These are phyloP conservation scores for Xylaria sp. DNA, from an alignment of 2,329 filamentous ascomycete species.

Conservation along the genomic window DNA sequence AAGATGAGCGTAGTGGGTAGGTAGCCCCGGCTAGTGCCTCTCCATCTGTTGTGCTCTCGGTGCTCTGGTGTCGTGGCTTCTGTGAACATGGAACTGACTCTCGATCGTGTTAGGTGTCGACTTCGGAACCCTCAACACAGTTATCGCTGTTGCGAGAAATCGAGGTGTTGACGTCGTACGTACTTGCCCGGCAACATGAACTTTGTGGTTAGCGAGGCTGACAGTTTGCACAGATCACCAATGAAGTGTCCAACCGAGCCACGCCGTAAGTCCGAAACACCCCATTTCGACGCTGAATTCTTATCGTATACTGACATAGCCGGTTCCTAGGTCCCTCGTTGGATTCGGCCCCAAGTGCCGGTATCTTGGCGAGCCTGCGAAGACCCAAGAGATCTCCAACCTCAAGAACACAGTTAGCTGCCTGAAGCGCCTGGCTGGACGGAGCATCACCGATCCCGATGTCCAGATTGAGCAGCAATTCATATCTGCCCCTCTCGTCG, in stretches of 20 bases:
- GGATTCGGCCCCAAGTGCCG: constrained; percentile 93
- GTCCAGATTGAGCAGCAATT: constrained; percentile 90
- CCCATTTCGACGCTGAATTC: constrained; percentile 13
- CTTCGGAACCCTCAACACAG: constrained; percentile 95
- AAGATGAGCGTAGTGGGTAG: constrained; percentile 60
- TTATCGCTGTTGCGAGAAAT: constrained; percentile 96
- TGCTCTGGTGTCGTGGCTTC: background rate
- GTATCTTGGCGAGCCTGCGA: constrained; percentile 92
- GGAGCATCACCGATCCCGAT: constrained; percentile 86
- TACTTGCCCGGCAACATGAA: constrained; percentile 41
- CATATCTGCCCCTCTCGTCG: constrained; percentile 82
- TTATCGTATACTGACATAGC: constrained; percentile 25
- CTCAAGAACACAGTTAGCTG: constrained; percentile 97
- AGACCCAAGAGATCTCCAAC: constrained; percentile 99
- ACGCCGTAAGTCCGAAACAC: constrained; percentile 78
- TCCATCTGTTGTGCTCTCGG: background rate
- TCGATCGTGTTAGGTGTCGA: constrained; percentile 67
- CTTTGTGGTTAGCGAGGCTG: constrained; percentile 17
- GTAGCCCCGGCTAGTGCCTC: constrained; percentile 7
- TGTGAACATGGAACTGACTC: constrained; percentile 3
- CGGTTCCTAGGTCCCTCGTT: constrained; percentile 74
- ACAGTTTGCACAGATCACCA: constrained; percentile 73
- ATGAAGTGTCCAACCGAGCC: constrained; percentile 97
- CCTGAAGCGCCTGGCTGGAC: constrained; percentile 90
- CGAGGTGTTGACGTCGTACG: constrained; percentile 98